Base-by-base conservation (phyloP, 768 basidiomycete species). In the Leccinum imitatum region DNA sequence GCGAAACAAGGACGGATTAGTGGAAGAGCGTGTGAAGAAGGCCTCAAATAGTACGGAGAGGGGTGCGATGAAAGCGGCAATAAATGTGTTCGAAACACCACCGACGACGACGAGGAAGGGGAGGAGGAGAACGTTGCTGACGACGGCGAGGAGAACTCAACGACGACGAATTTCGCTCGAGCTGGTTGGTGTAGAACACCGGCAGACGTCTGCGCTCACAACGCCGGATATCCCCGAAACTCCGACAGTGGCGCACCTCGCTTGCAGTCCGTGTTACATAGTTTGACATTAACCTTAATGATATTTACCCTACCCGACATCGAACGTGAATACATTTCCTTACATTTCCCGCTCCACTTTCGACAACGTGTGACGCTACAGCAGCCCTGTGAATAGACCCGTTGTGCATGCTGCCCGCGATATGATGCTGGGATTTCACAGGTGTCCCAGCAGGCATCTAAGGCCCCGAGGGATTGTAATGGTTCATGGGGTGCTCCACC, bases 151-250 rank as follows among this genome's bases (percentile, higher is more conserved):
- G 39, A 41, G 41, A 44, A 44, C 46, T 51, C 56, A 62, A 57
- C 56, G 46, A 57, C 56, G 46, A 59, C 8, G 27, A 30, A 60
- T 59, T 56, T 59, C 59, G 39, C 62, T 61, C 58, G 50, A 63
- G 54, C 59, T 64, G 58, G 56, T 19, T 46, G 44, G 54, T 58
- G 31, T 50, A 35, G 54, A 46, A 50, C 57, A 41, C 56, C 52
- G 59, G 53, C 60, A 39, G 41, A 33, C 47, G 57, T 54, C 57
- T 53, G 57, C 50, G 48, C 54, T 60, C 64, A 59, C 65, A 65
- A 58, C 47, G 14, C 59, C 71, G 71, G 70, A 27, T 33, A 39
- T 56, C 58, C 63, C 72, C 70, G 70, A 65, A 72, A 72, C 71
- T 73, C 72, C 71, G 71, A 67, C 55, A 2, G 66, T 68, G 69